A percentile compares a stretch with the other conserved stretches of the same genome.
These are phyloP conservation scores for Leishmania tropica DNA, from an alignment of 208 protist species.

Conservation along the genomic window DNA sequence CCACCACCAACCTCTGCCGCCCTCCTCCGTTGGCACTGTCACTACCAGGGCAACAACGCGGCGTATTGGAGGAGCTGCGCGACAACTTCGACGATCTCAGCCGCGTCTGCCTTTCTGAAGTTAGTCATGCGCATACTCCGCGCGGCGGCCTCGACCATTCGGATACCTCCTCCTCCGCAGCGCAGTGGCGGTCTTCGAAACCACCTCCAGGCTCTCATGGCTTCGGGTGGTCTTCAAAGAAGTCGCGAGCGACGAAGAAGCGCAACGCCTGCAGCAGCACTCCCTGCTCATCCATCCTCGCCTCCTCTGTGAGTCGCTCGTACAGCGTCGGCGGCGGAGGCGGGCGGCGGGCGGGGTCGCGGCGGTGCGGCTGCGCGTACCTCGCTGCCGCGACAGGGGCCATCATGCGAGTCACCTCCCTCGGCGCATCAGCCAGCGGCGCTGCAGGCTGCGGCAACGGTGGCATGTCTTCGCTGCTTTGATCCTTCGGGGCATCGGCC, in stretches of 20 bases:
- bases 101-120: background rate
- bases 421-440: slow-evolving; percentile 5
- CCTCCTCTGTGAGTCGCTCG: slow-evolving; percentile 75
- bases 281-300: slow-evolving; percentile 65
- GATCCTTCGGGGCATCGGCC: background rate
- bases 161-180: background rate
- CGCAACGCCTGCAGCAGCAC: slow-evolving; percentile 84
- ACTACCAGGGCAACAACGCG: background rate
- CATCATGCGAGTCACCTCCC: slow-evolving; percentile 59
- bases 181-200: background rate
- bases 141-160: background rate
- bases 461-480: slow-evolving; percentile 39
- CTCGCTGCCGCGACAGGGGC: slow-evolving; percentile 68
- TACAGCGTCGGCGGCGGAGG: slow-evolving; percentile 59
- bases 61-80: background rate
- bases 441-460: slow-evolving; percentile 35
- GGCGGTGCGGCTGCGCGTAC: slow-evolving; percentile 26
- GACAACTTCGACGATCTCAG: background rate
- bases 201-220: background rate
- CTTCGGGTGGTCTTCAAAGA: slow-evolving; percentile 44
- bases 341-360: slow-evolving; percentile 17
- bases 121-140: background rate
- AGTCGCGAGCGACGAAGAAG: slow-evolving; percentile 77
- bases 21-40: background rate
- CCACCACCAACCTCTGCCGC: too few species aligned